A percentile compares a stretch with the other conserved stretches of the same genome.
Evolutionary conservation across 1,284 basidiomycete species (phyloP).

Genomic region (Cutaneotrichosporon cutaneum): DNA sequence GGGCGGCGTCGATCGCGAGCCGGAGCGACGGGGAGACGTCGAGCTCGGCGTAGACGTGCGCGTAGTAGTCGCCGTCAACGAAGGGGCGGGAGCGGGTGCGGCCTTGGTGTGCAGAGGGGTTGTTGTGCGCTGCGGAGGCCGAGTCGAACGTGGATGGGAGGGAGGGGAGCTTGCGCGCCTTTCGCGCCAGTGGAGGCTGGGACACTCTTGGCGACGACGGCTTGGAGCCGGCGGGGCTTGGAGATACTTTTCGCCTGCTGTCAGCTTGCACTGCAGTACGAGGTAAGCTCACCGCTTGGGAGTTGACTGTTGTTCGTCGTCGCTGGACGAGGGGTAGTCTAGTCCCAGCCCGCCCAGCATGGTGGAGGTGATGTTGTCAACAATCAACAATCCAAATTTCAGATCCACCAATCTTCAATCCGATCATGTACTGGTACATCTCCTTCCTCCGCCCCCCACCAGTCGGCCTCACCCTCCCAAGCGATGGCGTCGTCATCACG

Average conservation of each 20-base stretch:
- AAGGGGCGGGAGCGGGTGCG: constrained; percentile 45
- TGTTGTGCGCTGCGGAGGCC: constrained; percentile 25
- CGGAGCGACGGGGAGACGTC: constrained; percentile 24
- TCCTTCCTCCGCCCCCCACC: constrained; percentile 53
- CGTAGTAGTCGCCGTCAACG: constrained; percentile 50
- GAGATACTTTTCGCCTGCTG: constrained; percentile 2
- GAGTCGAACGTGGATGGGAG: constrained; percentile 10
- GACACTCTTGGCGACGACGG: neutral
- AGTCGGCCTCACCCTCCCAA: constrained; percentile 27
- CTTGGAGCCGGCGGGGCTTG: neutral
- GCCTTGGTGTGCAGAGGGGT: constrained; percentile 47
- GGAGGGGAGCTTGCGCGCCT: constrained; percentile 12
- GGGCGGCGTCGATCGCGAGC: constrained; percentile 18
- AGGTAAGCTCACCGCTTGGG: constrained; percentile 8
- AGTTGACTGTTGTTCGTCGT: constrained; percentile 1
- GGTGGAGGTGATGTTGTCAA: constrained; percentile 1
- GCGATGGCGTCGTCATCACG: constrained; percentile 42
- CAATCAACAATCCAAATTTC: constrained; percentile 12
- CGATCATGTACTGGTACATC: constrained; percentile 52
- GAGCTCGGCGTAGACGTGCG: constrained; percentile 48
- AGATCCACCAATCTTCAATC: constrained; percentile 3
- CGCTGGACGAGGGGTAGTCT: constrained; percentile 5
- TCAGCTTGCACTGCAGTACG: neutral
- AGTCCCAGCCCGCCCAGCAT: constrained; percentile 4
- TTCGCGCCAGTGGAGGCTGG: no score